phyloP scores from a whole-genome alignment of 2,329 filamentous ascomycete species.

The Blastomyces silverae region DNA sequence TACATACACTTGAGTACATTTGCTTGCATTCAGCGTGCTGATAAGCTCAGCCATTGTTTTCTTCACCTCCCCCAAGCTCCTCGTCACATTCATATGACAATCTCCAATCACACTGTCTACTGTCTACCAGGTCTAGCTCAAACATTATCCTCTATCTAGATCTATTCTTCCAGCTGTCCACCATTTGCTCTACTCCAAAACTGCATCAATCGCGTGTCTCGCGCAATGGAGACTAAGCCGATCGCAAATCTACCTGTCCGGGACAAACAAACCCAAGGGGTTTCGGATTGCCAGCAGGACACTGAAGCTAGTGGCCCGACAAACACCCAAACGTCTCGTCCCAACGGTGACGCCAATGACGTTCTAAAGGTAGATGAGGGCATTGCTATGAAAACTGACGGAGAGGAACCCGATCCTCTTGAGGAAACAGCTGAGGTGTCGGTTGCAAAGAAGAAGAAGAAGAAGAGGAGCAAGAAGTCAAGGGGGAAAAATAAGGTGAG shows the following conservation, averaged over 20 bases:
- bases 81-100: not conserved
- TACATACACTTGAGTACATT: too few species aligned
- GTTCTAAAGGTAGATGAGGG: not conserved
- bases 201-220: not conserved
- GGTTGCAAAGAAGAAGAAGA: constrained; percentile 29
- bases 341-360: not conserved
- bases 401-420: constrained; percentile 10
- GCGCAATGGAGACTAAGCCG: not conserved
- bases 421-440: not conserved
- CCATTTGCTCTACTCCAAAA: too few species aligned
- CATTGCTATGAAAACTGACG: constrained; percentile 1
- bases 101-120: too few species aligned
- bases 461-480: constrained; percentile 34
- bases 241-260: not conserved
- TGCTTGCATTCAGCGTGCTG: too few species aligned
- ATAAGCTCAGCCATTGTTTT: too few species aligned
- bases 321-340: not conserved
- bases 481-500: constrained; percentile 27
- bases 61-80: not conserved
- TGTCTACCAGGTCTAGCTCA: not conserved
- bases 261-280: not conserved
- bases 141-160: not conserved
- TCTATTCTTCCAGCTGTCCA: not conserved
- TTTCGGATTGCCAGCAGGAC: not conserved
- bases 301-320: not conserved